These are phyloP conservation scores for Pseudopithomyces maydicus DNA, from an alignment of 2,329 filamentous ascomycete species.

Conservation along the genomic window DNA sequence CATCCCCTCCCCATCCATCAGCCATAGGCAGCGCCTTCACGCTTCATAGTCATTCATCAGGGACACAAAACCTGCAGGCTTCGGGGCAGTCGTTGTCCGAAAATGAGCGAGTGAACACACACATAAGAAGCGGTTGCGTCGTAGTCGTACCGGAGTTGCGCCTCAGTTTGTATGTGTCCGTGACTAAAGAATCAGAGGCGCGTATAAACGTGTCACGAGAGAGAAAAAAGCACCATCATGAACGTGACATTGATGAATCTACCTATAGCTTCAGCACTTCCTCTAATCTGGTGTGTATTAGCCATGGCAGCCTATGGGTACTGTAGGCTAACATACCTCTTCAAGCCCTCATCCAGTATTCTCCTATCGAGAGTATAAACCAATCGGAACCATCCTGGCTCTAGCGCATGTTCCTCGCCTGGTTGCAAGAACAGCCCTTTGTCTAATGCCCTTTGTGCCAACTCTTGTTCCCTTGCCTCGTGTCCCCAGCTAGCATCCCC, in stretches of 20 bases:
- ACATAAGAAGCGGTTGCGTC: too few relatives aligned
- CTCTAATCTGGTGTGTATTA: neutral
- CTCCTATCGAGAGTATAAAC: conserved; percentile 43
- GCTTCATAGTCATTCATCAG: neutral
- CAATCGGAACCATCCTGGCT: conserved; percentile 51
- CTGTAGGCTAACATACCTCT: conserved; percentile 16
- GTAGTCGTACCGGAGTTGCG: too few relatives aligned
- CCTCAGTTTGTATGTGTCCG: too few relatives aligned
- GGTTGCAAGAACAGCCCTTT: conserved; percentile 27
- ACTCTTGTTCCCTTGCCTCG: conserved; percentile 25
- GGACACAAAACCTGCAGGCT: too few relatives aligned
- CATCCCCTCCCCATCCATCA: neutral
- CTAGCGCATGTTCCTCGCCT: conserved; percentile 40
- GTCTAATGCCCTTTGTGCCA: conserved; percentile 25
- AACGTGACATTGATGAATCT: too few relatives aligned
- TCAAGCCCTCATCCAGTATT: conserved; percentile 43
- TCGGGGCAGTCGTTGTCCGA: too few relatives aligned
- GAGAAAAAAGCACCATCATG: too few relatives aligned
- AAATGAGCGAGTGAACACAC: too few relatives aligned
- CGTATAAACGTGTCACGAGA: too few relatives aligned
- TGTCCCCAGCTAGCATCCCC: conserved; percentile 24
- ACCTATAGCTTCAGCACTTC: neutral
- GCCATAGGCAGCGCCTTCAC: neutral
- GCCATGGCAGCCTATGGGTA: neutral
- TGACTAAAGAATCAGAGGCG: too few relatives aligned